These are phyloP conservation scores for Ramalina intermedia DNA, from an alignment of 495 filamentous ascomycete genomes.

Conservation along the genomic window DNA sequence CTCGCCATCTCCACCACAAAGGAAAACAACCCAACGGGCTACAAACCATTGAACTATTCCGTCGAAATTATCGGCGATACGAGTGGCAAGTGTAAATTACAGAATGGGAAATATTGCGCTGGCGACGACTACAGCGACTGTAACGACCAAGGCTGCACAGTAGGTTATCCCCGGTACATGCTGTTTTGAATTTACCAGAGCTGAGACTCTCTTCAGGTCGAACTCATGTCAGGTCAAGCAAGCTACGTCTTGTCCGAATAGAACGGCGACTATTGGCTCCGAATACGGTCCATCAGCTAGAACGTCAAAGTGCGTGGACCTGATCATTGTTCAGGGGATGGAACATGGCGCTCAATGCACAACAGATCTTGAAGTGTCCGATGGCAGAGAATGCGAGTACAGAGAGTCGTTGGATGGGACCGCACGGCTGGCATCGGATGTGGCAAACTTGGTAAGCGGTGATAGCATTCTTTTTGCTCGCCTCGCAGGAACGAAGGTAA, in stretches of 20 bases:
- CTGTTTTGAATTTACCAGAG: slow-evolving; percentile 1
- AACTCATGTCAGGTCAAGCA: slow-evolving; percentile 31
- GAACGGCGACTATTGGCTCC: background rate
- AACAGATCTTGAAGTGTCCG: no score
- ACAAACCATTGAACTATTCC: slow-evolving; percentile 51
- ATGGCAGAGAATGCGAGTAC: no score
- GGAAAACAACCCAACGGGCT: slow-evolving; percentile 48
- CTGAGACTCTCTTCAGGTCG: slow-evolving; percentile 21
- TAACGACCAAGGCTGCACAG: slow-evolving; percentile 52
- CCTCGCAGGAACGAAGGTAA: background rate
- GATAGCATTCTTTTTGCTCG: background rate
- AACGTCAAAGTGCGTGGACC: no score
- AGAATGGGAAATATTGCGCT: slow-evolving; percentile 46
- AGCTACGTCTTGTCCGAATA: slow-evolving; percentile 25
- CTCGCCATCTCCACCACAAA: slow-evolving; percentile 62
- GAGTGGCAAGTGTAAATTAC: slow-evolving; percentile 54
- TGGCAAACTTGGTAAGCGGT: background rate
- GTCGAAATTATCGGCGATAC: slow-evolving; percentile 57
- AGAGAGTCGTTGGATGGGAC: no score
- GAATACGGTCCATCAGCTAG: no score
- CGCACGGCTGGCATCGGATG: no score
- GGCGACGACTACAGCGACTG: slow-evolving; percentile 20
- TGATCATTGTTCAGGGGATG: no score
- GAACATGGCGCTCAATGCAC: no score
- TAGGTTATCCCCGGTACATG: slow-evolving; percentile 24